These are phyloP conservation scores for Metschnikowia amazonensis DNA, from an alignment of 805 yeast genomes.

Conservation along the genomic window DNA sequence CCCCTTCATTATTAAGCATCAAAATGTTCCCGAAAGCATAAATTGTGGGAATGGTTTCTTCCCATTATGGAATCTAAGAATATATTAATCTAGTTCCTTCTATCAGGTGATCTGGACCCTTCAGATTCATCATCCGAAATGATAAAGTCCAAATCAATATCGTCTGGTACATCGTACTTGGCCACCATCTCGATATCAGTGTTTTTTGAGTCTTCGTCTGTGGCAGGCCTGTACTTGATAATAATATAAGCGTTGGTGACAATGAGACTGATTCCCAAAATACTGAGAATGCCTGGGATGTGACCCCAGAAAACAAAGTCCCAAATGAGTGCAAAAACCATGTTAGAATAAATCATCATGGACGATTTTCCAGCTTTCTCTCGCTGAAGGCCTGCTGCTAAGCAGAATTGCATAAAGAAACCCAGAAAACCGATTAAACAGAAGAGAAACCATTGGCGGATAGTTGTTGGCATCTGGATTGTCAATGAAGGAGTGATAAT, in stretches of 20 bases:
- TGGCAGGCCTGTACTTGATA: constrained; percentile 45
- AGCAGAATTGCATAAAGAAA: constrained; percentile 71
- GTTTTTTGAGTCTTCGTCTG: constrained; percentile 4
- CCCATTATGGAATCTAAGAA: background rate
- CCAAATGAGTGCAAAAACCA: constrained; percentile 75
- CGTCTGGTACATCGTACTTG: constrained; percentile 16
- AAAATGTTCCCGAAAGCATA: background rate
- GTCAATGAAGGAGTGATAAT: constrained; percentile 53
- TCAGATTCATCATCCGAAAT: constrained; percentile 17
- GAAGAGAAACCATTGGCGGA: constrained; percentile 64
- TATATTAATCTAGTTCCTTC: background rate
- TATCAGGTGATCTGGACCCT: background rate
- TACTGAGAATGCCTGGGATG: constrained; percentile 64
- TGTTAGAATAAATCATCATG: constrained; percentile 69
- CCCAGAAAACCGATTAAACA: constrained; percentile 68
- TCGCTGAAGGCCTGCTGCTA: constrained; percentile 80
- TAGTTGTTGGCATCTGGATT: constrained; percentile 58
- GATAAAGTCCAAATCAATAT: constrained; percentile 17
- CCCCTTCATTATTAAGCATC: background rate
- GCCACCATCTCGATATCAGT: constrained; percentile 8
- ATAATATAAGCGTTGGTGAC: constrained; percentile 61
- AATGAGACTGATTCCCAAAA: constrained; percentile 66
- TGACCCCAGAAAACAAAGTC: constrained; percentile 71
- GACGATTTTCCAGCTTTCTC: constrained; percentile 76
- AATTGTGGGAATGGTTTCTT: background rate